Conservation (phyloP, 2,329 filamentous ascomycete species). For the Xylaria digitata region DNA sequence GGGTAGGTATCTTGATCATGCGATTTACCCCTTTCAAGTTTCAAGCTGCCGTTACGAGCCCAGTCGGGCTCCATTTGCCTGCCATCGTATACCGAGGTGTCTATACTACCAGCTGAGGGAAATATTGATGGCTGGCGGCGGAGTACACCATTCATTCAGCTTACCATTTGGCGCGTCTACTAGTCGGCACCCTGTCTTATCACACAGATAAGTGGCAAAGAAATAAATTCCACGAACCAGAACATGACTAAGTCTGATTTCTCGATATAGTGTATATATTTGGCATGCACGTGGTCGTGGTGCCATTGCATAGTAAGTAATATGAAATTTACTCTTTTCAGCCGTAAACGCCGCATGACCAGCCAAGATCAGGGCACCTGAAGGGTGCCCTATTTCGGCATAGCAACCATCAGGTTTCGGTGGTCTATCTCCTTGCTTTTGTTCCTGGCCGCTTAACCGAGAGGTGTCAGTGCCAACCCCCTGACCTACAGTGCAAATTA, state of each 20-base stretch:
- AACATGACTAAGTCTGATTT: neutral
- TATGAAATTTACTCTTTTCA: neutral
- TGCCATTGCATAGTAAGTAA: neutral
- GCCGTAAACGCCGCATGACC: neutral
- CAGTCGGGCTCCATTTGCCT: neutral
- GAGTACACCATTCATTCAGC: neutral
- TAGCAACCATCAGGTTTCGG: neutral
- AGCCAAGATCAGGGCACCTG: neutral
- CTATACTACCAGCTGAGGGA: neutral
- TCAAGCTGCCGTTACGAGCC: neutral
- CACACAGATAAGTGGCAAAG: neutral
- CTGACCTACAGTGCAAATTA: neutral
- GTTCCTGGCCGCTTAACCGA: neutral
- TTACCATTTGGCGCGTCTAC: neutral
- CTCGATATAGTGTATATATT: neutral
- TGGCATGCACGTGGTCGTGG: neutral
- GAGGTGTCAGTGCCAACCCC: neutral
- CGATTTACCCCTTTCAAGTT: neutral
- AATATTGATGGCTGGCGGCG: conserved; percentile 4
- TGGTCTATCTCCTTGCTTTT: neutral
- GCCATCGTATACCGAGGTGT: neutral
- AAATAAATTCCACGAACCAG: neutral
- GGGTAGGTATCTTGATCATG: neutral
- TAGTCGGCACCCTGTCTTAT: neutral
- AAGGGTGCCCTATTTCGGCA: neutral